A percentile compares a stretch with the other conserved stretches of the same genome.
Conservation (phyloP, 176 grass and related monocot genomes). For the Bolboschoenus planiculmis region DNA sequence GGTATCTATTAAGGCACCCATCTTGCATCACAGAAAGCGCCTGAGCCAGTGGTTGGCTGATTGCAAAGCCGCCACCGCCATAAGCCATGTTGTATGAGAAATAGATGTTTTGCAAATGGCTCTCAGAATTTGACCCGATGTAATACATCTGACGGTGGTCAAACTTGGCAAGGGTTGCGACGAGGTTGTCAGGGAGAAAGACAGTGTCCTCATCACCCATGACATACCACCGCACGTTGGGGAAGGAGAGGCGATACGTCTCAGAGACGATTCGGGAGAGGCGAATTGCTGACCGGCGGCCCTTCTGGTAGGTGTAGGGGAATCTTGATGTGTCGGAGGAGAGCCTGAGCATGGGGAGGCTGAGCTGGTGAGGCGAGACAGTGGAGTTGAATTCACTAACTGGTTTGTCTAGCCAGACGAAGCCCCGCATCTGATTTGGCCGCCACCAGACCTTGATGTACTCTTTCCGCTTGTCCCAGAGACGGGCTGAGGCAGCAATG, state of each 20-base stretch:
- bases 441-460: constrained; percentile 95
- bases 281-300: constrained; percentile 79
- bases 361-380: constrained; percentile 21
- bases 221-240: constrained; percentile 82
- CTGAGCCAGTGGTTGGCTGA: constrained; percentile 68
- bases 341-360: constrained; percentile 60
- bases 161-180: constrained; percentile 55
- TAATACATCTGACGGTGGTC: constrained; percentile 86
- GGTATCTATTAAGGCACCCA: constrained; percentile 75
- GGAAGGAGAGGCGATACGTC: constrained; percentile 71
- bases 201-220: constrained; percentile 98
- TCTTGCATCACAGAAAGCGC: constrained; percentile 74
- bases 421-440: constrained; percentile 66
- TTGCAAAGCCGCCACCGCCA: constrained; percentile 87
- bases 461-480: constrained; percentile 88
- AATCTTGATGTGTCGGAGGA: constrained; percentile 69
- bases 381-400: constrained; percentile 54
- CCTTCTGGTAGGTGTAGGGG: constrained; percentile 73
- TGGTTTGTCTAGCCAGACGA: constrained; percentile 79
- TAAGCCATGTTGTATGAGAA: constrained; percentile 98
- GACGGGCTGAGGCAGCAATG: constrained; percentile 69
- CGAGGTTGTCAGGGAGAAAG: constrained; percentile 90
- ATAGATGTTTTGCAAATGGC: constrained; percentile 86
- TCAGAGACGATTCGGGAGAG: constrained; percentile 95
- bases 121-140: constrained; percentile 86